These are phyloP conservation scores for Chrysoporthe puriensis DNA, from an alignment of 2,329 filamentous ascomycete genomes.

Conservation along the genomic window DNA sequence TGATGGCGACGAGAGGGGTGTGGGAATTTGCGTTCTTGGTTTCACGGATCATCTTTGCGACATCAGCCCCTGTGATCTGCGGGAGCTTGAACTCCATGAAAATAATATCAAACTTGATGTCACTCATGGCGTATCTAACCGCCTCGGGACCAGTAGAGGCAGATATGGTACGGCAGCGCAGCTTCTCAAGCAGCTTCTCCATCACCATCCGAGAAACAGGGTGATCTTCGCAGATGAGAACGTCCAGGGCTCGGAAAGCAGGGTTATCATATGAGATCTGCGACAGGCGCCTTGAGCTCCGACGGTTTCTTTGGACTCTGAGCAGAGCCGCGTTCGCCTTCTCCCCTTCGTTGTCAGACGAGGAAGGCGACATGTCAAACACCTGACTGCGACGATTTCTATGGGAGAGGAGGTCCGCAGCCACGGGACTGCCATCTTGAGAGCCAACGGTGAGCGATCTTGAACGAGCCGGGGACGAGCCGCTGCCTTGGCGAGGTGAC, in stretches of 20 bases:
- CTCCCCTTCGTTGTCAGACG: slow-evolving; percentile 94
- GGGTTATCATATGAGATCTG: slow-evolving; percentile 88
- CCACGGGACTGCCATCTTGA: slow-evolving; percentile 81
- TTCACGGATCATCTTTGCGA: slow-evolving; percentile 96
- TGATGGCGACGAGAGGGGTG: slow-evolving; percentile 95
- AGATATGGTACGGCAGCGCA: slow-evolving; percentile 91
- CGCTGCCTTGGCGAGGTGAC: slow-evolving; percentile 64
- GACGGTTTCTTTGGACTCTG: slow-evolving; percentile 89
- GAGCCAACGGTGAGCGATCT: slow-evolving; percentile 93
- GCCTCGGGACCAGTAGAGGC: slow-evolving; percentile 90
- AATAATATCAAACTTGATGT: slow-evolving; percentile 98
- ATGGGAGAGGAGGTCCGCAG: slow-evolving; percentile 69
- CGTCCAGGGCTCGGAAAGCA: slow-evolving; percentile 86
- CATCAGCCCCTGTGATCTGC: slow-evolving; percentile 91
- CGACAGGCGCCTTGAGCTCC: slow-evolving; percentile 91
- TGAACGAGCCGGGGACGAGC: slow-evolving; percentile 69
- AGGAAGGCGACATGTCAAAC: slow-evolving; percentile 95
- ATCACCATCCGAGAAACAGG: slow-evolving; percentile 98
- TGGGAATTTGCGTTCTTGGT: slow-evolving; percentile 94
- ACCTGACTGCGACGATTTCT: slow-evolving; percentile 92
- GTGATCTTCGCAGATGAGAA: slow-evolving; percentile 96
- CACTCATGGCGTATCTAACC: slow-evolving; percentile 89
- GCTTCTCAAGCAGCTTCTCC: slow-evolving; percentile 94
- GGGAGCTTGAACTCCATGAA: slow-evolving; percentile 97
- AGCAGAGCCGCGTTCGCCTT: slow-evolving; percentile 82